A percentile compares a stretch with the other conserved stretches of the same genome.
phyloP scores from a whole-genome alignment of 192 early-diverging fungal species.

The Funneliformis geosporum region DNA sequence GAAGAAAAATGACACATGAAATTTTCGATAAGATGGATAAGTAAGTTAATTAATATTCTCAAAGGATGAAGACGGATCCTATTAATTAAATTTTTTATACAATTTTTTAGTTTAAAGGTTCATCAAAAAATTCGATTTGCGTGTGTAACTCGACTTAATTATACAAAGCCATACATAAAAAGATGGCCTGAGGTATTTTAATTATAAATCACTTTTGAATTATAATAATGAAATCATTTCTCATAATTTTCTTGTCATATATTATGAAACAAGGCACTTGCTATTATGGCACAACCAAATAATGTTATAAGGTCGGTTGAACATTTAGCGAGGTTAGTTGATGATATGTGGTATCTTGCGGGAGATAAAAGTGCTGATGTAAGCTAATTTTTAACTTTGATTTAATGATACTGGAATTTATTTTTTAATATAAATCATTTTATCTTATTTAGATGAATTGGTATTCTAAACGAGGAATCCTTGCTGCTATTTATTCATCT shows the following conservation, averaged over 20 bases:
- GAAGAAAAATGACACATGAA: conserved; percentile 58
- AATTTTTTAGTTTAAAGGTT: conserved; percentile 23
- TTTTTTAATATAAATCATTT: neutral
- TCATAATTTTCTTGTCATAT: conserved; percentile 35
- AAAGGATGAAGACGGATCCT: too few species aligned
- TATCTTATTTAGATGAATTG: conserved; percentile 72
- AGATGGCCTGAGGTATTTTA: conserved; percentile 74
- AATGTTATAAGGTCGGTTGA: conserved; percentile 69
- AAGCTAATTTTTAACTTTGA: conserved; percentile 28
- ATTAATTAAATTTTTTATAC: neutral
- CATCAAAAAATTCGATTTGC: conserved; percentile 34
- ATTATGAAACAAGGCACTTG: conserved; percentile 48
- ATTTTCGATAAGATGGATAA: conserved; percentile 63
- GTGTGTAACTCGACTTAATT: conserved; percentile 59
- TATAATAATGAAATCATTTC: conserved; percentile 62
- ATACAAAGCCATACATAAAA: conserved; percentile 69
- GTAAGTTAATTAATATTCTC: conserved; percentile 28
- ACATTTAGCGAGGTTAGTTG: conserved; percentile 70
- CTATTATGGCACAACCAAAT: conserved; percentile 78
- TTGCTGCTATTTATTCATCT: conserved; percentile 83
- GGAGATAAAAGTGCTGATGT: conserved; percentile 83
- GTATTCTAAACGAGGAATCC: conserved; percentile 80
- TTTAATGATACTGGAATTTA: neutral
- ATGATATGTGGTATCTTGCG: conserved; percentile 87
- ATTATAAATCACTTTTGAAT: conserved; percentile 5